Evolutionary conservation across 1,284 basidiomycete genomes (phyloP).

Genomic region (Cutaneotrichosporon cavernicola): DNA sequence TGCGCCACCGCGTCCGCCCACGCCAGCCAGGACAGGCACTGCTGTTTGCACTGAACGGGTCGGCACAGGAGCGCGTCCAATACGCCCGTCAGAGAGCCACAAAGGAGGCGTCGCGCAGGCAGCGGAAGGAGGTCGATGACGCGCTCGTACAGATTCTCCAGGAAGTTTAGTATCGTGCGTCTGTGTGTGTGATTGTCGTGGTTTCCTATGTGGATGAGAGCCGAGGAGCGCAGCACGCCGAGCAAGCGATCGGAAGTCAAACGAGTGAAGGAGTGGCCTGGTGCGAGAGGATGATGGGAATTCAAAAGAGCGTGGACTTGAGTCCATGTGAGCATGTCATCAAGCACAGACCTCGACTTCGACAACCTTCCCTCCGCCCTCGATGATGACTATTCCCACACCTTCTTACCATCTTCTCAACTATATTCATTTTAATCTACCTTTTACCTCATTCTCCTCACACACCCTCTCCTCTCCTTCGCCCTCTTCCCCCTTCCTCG

Average conservation of each 20-base stretch:
- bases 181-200: not conserved
- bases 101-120: slow-evolving; percentile 3
- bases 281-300: not conserved
- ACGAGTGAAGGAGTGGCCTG: not conserved
- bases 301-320: not conserved
- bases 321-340: not conserved
- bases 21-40: slow-evolving; percentile 33
- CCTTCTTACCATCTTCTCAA: not conserved
- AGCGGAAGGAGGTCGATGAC: slow-evolving; percentile 25
- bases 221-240: not conserved
- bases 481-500: not conserved
- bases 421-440: not conserved
- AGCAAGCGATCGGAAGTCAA: not conserved
- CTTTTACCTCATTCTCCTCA: not conserved
- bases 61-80: slow-evolving; percentile 27
- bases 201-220: not conserved
- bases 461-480: not conserved
- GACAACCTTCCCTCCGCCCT: not conserved
- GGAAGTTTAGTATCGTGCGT: not conserved
- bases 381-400: not conserved
- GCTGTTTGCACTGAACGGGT: slow-evolving; percentile 39
- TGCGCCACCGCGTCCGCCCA: slow-evolving; percentile 37
- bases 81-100: slow-evolving; percentile 9
- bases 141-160: slow-evolving; percentile 32
- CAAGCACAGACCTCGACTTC: not conserved